These are phyloP conservation scores for Penicillium silybi DNA, from an alignment of 495 filamentous ascomycete species.

Conservation along the genomic window DNA sequence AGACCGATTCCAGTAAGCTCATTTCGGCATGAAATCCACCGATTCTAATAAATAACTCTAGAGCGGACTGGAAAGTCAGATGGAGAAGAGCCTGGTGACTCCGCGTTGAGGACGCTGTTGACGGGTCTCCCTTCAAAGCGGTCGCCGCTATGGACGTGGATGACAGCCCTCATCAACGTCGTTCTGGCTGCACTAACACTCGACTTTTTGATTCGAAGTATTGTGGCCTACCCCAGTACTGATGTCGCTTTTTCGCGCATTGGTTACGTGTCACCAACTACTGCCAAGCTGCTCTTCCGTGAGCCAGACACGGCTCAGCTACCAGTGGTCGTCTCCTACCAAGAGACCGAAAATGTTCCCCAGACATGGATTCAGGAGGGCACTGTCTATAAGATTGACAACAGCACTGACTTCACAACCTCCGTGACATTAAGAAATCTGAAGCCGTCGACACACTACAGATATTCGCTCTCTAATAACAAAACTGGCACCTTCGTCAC, in stretches of 20 bases:
- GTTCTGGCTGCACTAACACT: constrained; percentile 59
- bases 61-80: neutral
- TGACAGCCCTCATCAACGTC: constrained; percentile 68
- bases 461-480: constrained; percentile 79
- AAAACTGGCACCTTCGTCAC: constrained; percentile 75
- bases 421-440: constrained; percentile 54
- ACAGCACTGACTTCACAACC: constrained; percentile 78
- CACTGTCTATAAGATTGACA: constrained; percentile 57
- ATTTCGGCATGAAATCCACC: neutral
- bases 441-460: constrained; percentile 63
- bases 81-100: constrained; percentile 17
- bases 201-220: constrained; percentile 71
- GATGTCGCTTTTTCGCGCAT: constrained; percentile 79
- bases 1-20: constrained; percentile 5
- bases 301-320: constrained; percentile 74
- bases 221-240: constrained; percentile 60
- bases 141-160: constrained; percentile 49
- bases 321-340: constrained; percentile 67
- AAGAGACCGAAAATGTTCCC: constrained; percentile 26
- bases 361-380: constrained; percentile 63
- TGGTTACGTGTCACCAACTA: constrained; percentile 78
- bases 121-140: constrained; percentile 69
- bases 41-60: neutral
- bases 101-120: constrained; percentile 58
- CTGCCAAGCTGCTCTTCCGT: constrained; percentile 76